Percentiles rank a stretch among this genome's conserved stretches.
Evolutionary conservation across 2,329 filamentous ascomycete genomes (phyloP).

Genomic region (Trichoderma koningiopsis): DNA sequence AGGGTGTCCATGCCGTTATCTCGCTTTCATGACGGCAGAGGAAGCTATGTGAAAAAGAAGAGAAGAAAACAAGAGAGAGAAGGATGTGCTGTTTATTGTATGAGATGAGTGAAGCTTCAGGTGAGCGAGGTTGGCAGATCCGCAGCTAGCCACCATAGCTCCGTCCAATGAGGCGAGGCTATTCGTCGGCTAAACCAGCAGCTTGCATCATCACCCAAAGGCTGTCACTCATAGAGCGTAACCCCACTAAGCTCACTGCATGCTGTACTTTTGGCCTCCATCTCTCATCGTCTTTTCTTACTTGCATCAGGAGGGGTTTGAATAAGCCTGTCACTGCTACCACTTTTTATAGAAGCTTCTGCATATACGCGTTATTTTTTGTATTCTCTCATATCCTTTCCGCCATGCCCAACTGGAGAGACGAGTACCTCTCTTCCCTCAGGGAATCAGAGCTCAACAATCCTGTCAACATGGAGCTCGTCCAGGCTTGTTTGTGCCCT

Average conservation of each 20-base stretch:
- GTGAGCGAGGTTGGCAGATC: constrained; percentile 4
- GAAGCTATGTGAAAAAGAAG: background rate
- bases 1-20: constrained; percentile 51
- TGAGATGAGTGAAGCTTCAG: background rate
- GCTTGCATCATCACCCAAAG: constrained; percentile 2
- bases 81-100: background rate
- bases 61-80: background rate
- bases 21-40: constrained; percentile 36
- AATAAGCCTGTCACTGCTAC: background rate
- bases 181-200: constrained; percentile 37
- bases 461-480: constrained; percentile 64
- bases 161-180: constrained; percentile 30
- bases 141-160: constrained; percentile 21
- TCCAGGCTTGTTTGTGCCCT: constrained; percentile 70
- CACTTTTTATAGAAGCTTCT: background rate
- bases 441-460: constrained; percentile 70
- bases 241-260: constrained; percentile 4
- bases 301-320: background rate
- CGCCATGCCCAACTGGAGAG: constrained; percentile 69
- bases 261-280: background rate
- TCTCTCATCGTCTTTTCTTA: background rate
- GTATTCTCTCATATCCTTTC: no score
- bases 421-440: constrained; percentile 77
- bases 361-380: background rate
- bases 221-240: constrained; percentile 1